phyloP scores from a whole-genome alignment of 192 early-diverging fungal genomes.

The Thamnidium elegans region DNA sequence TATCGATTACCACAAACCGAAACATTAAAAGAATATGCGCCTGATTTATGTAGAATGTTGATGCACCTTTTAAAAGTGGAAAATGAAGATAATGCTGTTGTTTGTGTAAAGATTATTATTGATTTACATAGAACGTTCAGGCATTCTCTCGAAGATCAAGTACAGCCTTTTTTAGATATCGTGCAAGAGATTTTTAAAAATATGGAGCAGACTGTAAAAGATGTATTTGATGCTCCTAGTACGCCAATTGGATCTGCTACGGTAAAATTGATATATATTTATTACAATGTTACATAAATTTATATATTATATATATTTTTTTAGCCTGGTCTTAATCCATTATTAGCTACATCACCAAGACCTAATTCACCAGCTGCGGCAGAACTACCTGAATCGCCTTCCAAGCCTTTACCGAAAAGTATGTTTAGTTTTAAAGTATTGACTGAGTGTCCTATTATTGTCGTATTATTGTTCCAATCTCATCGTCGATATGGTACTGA shows the following conservation, averaged over 20 bases:
- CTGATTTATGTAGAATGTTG: slow-evolving; percentile 71
- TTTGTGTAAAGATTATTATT: slow-evolving; percentile 91
- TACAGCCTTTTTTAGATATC: slow-evolving; percentile 86
- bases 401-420: slow-evolving; percentile 69
- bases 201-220: slow-evolving; percentile 82
- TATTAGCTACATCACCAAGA: slow-evolving; percentile 57
- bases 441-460: slow-evolving; percentile 97
- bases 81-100: slow-evolving; percentile 97
- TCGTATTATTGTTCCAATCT: slow-evolving; percentile 91
- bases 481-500: slow-evolving; percentile 76
- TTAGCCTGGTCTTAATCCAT: slow-evolving; percentile 40
- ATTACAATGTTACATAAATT: neutral
- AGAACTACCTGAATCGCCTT: slow-evolving; percentile 52
- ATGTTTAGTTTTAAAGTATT: slow-evolving; percentile 94
- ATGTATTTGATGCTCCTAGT: slow-evolving; percentile 76
- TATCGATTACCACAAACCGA: slow-evolving; percentile 91
- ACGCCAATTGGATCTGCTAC: slow-evolving; percentile 48
- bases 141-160: slow-evolving; percentile 76
- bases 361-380: slow-evolving; percentile 70
- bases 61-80: slow-evolving; percentile 81
- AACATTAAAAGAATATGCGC: slow-evolving; percentile 68
- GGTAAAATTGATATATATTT: slow-evolving; percentile 7
- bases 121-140: slow-evolving; percentile 92
- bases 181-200: slow-evolving; percentile 93
- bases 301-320: neutral